Evolutionary conservation across 1,284 basidiomycete genomes (phyloP).

Genomic region (Sparassis latifolia): DNA sequence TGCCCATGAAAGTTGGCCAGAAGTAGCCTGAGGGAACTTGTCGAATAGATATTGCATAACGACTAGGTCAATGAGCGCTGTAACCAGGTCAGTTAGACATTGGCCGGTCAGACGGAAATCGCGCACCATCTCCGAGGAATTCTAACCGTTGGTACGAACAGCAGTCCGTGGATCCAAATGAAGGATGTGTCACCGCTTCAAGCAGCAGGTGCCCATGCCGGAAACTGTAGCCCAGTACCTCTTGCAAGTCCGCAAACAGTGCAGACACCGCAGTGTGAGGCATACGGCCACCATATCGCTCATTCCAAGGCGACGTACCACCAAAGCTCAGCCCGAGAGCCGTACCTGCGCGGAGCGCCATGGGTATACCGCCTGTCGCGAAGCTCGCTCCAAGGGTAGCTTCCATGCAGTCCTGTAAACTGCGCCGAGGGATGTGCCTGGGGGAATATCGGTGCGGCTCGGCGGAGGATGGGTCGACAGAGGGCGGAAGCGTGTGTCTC

Average conservation of each 20-base stretch:
- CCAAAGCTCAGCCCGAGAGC: constrained; percentile 68
- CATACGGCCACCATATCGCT: constrained; percentile 37
- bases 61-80: constrained; percentile 73
- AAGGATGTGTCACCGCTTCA: constrained; percentile 79
- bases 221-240: constrained; percentile 66
- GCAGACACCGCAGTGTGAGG: constrained; percentile 31
- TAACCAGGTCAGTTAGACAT: background rate
- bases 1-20: constrained; percentile 67
- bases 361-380: constrained; percentile 59
- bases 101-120: background rate
- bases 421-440: constrained; percentile 51
- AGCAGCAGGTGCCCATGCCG: constrained; percentile 52
- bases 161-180: constrained; percentile 47
- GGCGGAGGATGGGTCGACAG: constrained; percentile 23
- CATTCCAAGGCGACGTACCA: constrained; percentile 53
- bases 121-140: constrained; percentile 78
- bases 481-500: constrained; percentile 44
- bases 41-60: constrained; percentile 67
- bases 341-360: constrained; percentile 59
- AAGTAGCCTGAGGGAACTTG: constrained; percentile 63
- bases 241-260: constrained; percentile 53
- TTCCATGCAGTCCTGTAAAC: constrained; percentile 83
- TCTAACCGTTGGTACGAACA: constrained; percentile 79
- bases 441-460: constrained; percentile 21
- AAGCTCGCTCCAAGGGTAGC: constrained; percentile 73